phyloP scores from a whole-genome alignment of 2,329 filamentous ascomycete species.

The Madurella fahalii region DNA sequence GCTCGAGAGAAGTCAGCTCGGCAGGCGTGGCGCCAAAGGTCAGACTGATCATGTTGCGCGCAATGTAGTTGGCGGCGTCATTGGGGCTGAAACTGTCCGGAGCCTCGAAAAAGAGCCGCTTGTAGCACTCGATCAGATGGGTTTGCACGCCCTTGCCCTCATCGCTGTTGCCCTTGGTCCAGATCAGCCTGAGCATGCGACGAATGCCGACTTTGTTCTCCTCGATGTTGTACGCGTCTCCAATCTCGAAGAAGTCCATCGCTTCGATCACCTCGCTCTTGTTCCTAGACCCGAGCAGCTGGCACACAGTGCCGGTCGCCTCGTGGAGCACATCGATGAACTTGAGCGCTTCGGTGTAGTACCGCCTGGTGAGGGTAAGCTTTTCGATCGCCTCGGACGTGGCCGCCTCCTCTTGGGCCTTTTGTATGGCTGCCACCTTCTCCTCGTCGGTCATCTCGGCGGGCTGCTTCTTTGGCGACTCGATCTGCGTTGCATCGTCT shows the following conservation, averaged over 20 bases:
- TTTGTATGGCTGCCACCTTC: conserved; percentile 67
- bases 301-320: conserved; percentile 74
- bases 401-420: conserved; percentile 80
- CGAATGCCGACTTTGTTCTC: conserved; percentile 89
- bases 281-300: conserved; percentile 88
- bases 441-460: conserved; percentile 73
- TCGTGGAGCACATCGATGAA: conserved; percentile 91
- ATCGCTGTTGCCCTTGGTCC: conserved; percentile 99
- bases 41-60: conserved; percentile 97
- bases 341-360: conserved; percentile 87
- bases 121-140: conserved; percentile 96
- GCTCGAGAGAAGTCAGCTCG: conserved; percentile 91
- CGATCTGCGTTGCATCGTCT: conserved; percentile 82
- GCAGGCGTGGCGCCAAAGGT: conserved; percentile 94
- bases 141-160: conserved; percentile 97
- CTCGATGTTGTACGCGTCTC: conserved; percentile 94
- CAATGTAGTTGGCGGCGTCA: conserved; percentile 91
- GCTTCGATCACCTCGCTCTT: conserved; percentile 98
- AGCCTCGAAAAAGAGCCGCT: conserved; percentile 90
- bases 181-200: conserved; percentile 93
- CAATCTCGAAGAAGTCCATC: conserved; percentile 96
- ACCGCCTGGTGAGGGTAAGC: conserved; percentile 80
- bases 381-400: conserved; percentile 86
- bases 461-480: conserved; percentile 61
- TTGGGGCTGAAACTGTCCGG: conserved; percentile 83